Conservation (phyloP, 352 stramenopile species). For the Pythium folliculosum region DNA sequence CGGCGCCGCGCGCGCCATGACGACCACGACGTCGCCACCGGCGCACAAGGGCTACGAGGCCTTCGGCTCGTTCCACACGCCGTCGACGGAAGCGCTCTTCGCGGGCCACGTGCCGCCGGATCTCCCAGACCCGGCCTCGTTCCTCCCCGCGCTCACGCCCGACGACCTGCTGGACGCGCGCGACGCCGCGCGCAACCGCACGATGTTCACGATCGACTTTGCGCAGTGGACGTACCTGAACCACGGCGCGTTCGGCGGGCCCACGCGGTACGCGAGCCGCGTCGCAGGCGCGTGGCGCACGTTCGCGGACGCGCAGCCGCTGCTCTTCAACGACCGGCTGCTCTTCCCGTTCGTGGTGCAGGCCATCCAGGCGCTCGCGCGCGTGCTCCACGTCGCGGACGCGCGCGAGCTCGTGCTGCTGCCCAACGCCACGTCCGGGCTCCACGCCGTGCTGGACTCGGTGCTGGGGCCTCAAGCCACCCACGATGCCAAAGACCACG, state of each 20-base stretch:
- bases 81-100: conserved; percentile 61
- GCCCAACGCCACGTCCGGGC: conserved; percentile 86
- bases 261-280: conserved; percentile 63
- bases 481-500: conserved; percentile 22
- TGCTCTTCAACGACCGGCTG: conserved; percentile 92
- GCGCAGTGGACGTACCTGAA: conserved; percentile 92
- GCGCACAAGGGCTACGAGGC: conserved; percentile 52
- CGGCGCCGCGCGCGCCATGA: conserved; percentile 12
- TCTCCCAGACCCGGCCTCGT: conserved; percentile 9
- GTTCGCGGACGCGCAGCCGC: conserved; percentile 85
- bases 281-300: conserved; percentile 78
- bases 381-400: conserved; percentile 58
- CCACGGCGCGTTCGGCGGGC: conserved; percentile 92
- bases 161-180: conserved; percentile 3
- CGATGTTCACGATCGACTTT: conserved; percentile 60
- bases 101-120: conserved; percentile 19
- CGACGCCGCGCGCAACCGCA: conserved; percentile 23
- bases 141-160: conserved; percentile 28
- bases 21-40: conserved; percentile 6
- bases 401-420: conserved; percentile 75
- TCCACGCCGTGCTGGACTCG: conserved; percentile 85
- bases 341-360: conserved; percentile 90
- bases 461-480: conserved; percentile 29
- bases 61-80: conserved; percentile 81
- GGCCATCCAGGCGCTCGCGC: conserved; percentile 71